phyloP scores from a whole-genome alignment of 2,329 filamentous ascomycete species.

The Phialemoniopsis sp. region DNA sequence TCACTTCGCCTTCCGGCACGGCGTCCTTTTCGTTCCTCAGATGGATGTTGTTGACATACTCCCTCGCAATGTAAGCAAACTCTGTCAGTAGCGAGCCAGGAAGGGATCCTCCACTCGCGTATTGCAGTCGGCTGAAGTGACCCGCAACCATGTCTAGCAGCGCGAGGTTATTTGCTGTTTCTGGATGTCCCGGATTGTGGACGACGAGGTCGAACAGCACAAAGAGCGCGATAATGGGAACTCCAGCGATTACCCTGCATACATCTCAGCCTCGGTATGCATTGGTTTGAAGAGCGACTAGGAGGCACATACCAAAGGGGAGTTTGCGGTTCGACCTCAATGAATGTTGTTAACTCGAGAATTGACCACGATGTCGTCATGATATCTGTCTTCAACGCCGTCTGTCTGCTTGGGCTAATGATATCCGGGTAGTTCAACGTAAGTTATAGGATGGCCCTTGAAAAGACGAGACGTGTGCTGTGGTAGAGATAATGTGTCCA shows the following conservation, averaged over 20 bases:
- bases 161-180: slow-evolving; percentile 28
- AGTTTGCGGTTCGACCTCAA: slow-evolving; percentile 22
- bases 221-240: slow-evolving; percentile 31
- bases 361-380: slow-evolving; percentile 17
- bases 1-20: neutral
- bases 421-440: neutral
- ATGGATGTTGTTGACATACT: slow-evolving; percentile 25
- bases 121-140: slow-evolving; percentile 37
- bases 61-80: slow-evolving; percentile 34
- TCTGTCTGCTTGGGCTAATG: slow-evolving; percentile 6
- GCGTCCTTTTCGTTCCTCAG: slow-evolving; percentile 1
- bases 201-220: slow-evolving; percentile 36
- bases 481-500: slow-evolving; percentile 20
- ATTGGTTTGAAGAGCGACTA: neutral
- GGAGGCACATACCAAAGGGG: slow-evolving; percentile 14
- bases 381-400: slow-evolving; percentile 11
- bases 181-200: slow-evolving; percentile 26
- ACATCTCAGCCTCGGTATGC: neutral
- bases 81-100: slow-evolving; percentile 30
- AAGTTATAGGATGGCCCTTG: slow-evolving; percentile 14
- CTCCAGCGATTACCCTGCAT: slow-evolving; percentile 22
- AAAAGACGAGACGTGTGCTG: slow-evolving; percentile 18
- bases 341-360: slow-evolving; percentile 19
- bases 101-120: slow-evolving; percentile 26
- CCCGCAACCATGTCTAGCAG: slow-evolving; percentile 34